Conservation (phyloP, 192 early-diverging fungal species). For the Coemansia sp. region DNA sequence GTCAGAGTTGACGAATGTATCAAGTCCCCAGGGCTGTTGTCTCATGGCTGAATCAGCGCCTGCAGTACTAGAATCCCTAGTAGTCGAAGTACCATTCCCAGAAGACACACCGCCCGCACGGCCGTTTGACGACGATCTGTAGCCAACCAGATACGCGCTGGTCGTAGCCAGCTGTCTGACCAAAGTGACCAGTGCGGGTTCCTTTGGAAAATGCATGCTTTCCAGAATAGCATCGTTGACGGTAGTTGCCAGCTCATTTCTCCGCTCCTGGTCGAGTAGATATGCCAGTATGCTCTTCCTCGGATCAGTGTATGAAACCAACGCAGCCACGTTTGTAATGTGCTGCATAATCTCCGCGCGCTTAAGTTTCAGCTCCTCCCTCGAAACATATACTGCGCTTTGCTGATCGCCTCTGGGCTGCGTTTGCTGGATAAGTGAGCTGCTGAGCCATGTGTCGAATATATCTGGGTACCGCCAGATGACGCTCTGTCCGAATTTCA, state of each 20-base stretch:
- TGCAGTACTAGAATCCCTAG: background rate
- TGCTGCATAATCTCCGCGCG: constrained; percentile 41
- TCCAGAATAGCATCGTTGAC: constrained; percentile 41
- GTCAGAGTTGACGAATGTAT: constrained; percentile 47
- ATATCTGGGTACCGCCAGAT: constrained; percentile 43
- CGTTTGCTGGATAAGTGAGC: background rate
- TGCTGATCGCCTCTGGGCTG: background rate
- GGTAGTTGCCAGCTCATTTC: constrained; percentile 24
- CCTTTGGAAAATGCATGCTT: constrained; percentile 24
- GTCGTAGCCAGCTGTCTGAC: constrained; percentile 46
- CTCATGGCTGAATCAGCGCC: background rate
- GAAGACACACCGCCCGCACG: background rate
- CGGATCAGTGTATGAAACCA: constrained; percentile 40
- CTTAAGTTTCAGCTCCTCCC: constrained; percentile 35
- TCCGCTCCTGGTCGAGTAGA: constrained; percentile 26
- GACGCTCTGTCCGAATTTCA: constrained; percentile 37
- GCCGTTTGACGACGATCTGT: constrained; percentile 12
- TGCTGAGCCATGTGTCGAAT: constrained; percentile 35
- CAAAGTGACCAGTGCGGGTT: constrained; percentile 32
- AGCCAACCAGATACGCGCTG: constrained; percentile 30
- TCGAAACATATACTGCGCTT: constrained; percentile 17
- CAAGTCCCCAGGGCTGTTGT: constrained; percentile 35
- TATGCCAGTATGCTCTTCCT: constrained; percentile 30
- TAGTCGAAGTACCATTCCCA: background rate
- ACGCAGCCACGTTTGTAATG: constrained; percentile 39